Evolutionary conservation across 192 early-diverging fungal species (phyloP), one percentile per base, ranked within the genome.

Genomic region (Mortierella hygrophila): DNA sequence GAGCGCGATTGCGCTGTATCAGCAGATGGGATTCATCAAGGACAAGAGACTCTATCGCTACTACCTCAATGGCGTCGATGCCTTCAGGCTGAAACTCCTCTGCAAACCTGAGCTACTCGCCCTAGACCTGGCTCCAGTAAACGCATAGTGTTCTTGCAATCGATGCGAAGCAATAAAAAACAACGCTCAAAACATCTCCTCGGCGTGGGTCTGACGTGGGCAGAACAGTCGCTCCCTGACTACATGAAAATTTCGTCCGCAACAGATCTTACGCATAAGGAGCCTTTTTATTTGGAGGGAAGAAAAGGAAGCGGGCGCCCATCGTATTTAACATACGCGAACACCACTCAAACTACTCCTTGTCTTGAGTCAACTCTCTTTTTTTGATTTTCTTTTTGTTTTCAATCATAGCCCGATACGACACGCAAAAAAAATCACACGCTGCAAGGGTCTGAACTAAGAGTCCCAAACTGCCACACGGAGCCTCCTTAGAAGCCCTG

Each of bases 11-110:
- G 91, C 93, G 2, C 83, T 99, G 70, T 99, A 99, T 76, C 94
- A 97, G 88, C 90, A 92, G 6, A 88, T 99, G 38, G 98, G 98
- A 8, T 99, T 99, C 80, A 91, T 99, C 44, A 91, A 95, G 55
- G 98, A 99, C 63, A 99, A 99, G 88, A 81, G 97, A 42, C 82
- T 99, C 55, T 92, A 92, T 79, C 90, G 96, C 35, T 99, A 99
- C 80, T 99, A 99, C 82, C 85, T 99, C 73, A 97, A 96, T 76
- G 98, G 98, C 0, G 92, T 94, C 3, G 98, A 98, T 82, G 98
- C 98, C 0, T 99, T 92, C 78, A 87, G 96, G 57, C 85, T 97
- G 20, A 97, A 97, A 80, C 83, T 97, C 26, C 95, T 92, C 88
- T 92, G 91, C 76, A 89, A 87, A 57, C 68, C 80, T 15, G 73